phyloP scores from a whole-genome alignment of 805 yeast species.

The Candida alai region DNA sequence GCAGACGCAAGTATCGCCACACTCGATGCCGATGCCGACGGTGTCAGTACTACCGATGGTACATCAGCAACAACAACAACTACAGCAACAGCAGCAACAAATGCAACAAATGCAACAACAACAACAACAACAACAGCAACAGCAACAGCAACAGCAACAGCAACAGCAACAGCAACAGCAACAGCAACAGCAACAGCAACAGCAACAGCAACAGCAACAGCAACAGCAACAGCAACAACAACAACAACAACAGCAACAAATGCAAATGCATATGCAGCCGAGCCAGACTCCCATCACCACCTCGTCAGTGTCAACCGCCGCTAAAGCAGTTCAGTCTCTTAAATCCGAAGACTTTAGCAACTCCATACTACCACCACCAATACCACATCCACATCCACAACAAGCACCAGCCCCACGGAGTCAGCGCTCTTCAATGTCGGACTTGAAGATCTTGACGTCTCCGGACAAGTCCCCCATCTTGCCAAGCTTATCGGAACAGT shows the following conservation, averaged over 20 bases:
- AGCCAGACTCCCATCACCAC: conserved; percentile 9
- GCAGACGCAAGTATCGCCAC: conserved; percentile 2
- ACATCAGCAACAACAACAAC: conserved; percentile 4
- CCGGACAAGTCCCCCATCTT: conserved; percentile 11
- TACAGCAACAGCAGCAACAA: conserved; percentile 5
- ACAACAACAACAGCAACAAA: conserved; percentile 6
- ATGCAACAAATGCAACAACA: conserved; percentile 12
- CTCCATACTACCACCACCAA: conserved; percentile 5
- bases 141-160: conserved; percentile 1
- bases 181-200: conserved; percentile 10
- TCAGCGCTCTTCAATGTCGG: conserved; percentile 1
- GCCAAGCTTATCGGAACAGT: conserved; percentile 8
- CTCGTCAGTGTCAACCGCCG: conserved; percentile 9
- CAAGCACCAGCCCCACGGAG: conserved; percentile 1
- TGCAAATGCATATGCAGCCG: conserved; percentile 6
- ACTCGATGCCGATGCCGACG: conserved; percentile 6
- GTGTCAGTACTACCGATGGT: too few species aligned
- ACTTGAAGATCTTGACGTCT: conserved; percentile 2
- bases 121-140: conserved; percentile 11
- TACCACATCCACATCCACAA: not conserved
- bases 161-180: not conserved
- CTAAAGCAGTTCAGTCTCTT: conserved; percentile 8
- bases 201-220: conserved; percentile 5
- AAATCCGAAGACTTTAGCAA: conserved; percentile 6
- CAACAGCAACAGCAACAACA: conserved; percentile 7